These are phyloP conservation scores for Dryas integrifolia DNA, from an alignment of 331 rosid species.

Conservation along the genomic window DNA sequence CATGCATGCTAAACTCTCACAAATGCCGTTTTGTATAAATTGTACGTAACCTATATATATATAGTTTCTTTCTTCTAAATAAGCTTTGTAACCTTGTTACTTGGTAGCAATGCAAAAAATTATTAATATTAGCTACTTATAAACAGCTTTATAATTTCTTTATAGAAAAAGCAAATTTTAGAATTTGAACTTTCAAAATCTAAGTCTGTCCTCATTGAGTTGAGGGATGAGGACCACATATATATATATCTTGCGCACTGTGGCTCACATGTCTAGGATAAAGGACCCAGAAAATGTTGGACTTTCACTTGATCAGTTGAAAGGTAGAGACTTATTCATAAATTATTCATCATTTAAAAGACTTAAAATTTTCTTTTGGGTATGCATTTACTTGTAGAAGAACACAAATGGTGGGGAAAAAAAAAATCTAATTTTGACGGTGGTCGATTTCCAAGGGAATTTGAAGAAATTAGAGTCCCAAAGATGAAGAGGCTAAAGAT, in stretches of 20 bases:
- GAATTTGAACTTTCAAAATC: conserved; percentile 35
- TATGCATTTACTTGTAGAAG: too few relatives aligned
- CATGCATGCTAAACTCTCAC: too few relatives aligned
- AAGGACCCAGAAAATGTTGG: not conserved
- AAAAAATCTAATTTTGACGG: not conserved
- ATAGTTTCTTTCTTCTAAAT: too few relatives aligned
- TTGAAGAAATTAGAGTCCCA: conserved; percentile 3
- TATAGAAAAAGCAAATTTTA: conserved; percentile 13
- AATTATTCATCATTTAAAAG: too few relatives aligned
- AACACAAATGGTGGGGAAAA: too few relatives aligned
- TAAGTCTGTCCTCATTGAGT: not conserved
- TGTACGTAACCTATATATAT: too few relatives aligned
- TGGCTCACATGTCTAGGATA: conserved; percentile 23
- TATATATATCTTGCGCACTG: not conserved
- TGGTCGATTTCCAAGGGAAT: not conserved
- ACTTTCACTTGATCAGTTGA: not conserved
- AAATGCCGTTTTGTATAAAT: too few relatives aligned
- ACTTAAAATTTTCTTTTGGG: too few relatives aligned
- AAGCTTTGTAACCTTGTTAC: not conserved
- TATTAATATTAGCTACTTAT: not conserved
- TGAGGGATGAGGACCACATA: conserved; percentile 39
- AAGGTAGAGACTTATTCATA: too few relatives aligned
- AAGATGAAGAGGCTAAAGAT: conserved; percentile 10
- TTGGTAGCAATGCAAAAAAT: not conserved
- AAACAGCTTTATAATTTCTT: not conserved